Base-by-base conservation (phyloP, 2,329 filamentous ascomycete genomes). In the Epichloe elymi region DNA sequence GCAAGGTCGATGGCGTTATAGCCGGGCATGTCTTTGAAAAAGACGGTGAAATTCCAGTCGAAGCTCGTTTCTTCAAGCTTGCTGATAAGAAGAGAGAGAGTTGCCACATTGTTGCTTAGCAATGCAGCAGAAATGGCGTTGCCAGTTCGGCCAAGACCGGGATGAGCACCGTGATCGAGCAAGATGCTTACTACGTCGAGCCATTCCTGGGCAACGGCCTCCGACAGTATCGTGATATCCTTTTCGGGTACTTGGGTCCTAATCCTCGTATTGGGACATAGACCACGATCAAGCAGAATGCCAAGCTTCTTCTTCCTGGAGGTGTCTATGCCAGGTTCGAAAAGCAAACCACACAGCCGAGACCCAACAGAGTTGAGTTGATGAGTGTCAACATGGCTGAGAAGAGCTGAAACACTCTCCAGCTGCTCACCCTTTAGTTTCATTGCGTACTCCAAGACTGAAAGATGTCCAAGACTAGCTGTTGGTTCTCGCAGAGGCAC, bases 121-220 rank as follows among this genome's bases (percentile, higher is more conserved):
- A 51, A 3, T 3, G 45, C 44, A 3, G 39, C 30, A 3, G 35
- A 2, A 30, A 51, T 51, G 37, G 50, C 45, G 19, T 49, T 49
- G 17, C 20, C 15, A 14, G 39, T 23, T 7, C 30, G 30, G 12
- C 44, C 45, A 20, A 43, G 19, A 3, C 38, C 39, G 17, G 50
- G 45, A n/a, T 51, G 17, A 10, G 50, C 50, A 12, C 46, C 45
- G n/a, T 15, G 19, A 4, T 33, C 19, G 17, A 51, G 50, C 50
- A 51, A 3, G 2, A 37, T 7, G 5, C 5, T 19, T 5, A 38
- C n/a, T 2, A 51, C 14, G 33, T 39, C 45, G 15, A 5, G 4
- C 11, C n/a, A 33, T 5, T 20, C 30, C 4, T 17, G 14, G 6
- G 7, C 26, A 10, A 51, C n/a, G 20, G 50, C 44, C 23, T 48